Conservation (phyloP, 176 grass and related monocot species). For the Avena eriantha region DNA sequence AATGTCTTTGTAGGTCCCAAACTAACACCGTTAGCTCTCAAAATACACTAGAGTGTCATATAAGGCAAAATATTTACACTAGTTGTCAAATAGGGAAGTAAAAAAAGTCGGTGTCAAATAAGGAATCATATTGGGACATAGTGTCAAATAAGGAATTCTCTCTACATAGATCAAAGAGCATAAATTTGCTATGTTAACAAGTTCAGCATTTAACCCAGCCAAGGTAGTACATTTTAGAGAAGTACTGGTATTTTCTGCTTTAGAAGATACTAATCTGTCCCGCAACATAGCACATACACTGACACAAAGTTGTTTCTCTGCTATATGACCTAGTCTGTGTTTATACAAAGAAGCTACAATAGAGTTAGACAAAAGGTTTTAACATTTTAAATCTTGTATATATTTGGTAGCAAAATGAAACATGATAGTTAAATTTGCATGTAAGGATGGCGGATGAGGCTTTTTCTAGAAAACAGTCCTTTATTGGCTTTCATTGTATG, state of each 20-base stretch:
- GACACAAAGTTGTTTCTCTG: not conserved
- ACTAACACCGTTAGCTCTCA: too few relatives aligned
- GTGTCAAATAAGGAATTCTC: too few relatives aligned
- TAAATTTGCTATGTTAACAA: conserved; percentile 6
- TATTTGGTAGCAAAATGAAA: conserved; percentile 25
- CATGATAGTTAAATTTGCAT: conserved; percentile 4
- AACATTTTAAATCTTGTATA: conserved; percentile 24
- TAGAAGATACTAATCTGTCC: not conserved
- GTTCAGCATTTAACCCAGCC: conserved; percentile 2
- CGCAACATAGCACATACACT: not conserved
- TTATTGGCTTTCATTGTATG: conserved; percentile 8
- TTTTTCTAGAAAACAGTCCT: not conserved
- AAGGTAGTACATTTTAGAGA: conserved; percentile 11
- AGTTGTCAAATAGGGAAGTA: too few relatives aligned
- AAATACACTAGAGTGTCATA: too few relatives aligned
- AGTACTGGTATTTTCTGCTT: not conserved
- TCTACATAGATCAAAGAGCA: not conserved
- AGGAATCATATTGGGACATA: too few relatives aligned
- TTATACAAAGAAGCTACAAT: conserved; percentile 18
- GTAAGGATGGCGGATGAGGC: not conserved
- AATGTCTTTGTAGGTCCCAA: too few relatives aligned
- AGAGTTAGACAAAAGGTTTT: not conserved
- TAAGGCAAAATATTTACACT: too few relatives aligned
- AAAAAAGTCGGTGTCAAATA: too few relatives aligned
- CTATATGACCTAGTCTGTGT: conserved; percentile 7